Conservation (phyloP, 768 basidiomycete genomes). For the Russula lepida region DNA sequence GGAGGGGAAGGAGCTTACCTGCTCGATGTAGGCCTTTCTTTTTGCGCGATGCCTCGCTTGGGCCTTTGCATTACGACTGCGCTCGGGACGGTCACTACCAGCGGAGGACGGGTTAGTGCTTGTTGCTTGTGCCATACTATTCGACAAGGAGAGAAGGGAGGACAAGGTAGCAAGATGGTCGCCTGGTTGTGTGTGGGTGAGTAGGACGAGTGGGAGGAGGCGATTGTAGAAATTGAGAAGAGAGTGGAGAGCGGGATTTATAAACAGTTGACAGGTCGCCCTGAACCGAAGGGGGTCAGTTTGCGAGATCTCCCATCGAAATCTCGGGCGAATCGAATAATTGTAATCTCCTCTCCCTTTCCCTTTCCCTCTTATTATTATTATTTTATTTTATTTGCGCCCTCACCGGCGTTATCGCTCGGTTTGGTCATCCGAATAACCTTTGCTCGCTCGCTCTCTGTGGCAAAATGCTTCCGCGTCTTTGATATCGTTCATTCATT, state of each 20-base stretch:
- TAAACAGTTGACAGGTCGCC: conserved; percentile 14
- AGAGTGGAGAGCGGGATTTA: conserved; percentile 10
- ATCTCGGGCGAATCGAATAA: conserved; percentile 7
- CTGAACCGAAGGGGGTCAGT: conserved; percentile 6
- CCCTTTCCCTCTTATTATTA: neutral
- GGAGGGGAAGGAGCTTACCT: conserved; percentile 35
- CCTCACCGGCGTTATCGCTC: conserved; percentile 19
- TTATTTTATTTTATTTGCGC: neutral
- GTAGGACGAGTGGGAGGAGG: neutral
- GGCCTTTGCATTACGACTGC: conserved; percentile 80
- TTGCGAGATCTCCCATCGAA: conserved; percentile 3
- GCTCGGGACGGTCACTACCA: conserved; percentile 41
- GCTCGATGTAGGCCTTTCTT: conserved; percentile 88
- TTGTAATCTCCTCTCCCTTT: neutral
- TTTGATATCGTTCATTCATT: conserved; percentile 1
- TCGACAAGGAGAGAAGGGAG: neutral
- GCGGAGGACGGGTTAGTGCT: neutral
- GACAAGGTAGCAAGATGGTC: neutral
- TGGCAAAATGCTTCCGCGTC: conserved; percentile 10
- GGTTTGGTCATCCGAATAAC: conserved; percentile 20
- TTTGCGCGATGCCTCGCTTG: conserved; percentile 88
- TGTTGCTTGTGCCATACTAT: conserved; percentile 11
- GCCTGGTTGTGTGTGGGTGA: neutral
- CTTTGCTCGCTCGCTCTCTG: neutral
- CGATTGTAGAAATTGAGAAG: neutral